Base-by-base conservation (phyloP, 139 green algal species). In the Eudorina sp. region DNA sequence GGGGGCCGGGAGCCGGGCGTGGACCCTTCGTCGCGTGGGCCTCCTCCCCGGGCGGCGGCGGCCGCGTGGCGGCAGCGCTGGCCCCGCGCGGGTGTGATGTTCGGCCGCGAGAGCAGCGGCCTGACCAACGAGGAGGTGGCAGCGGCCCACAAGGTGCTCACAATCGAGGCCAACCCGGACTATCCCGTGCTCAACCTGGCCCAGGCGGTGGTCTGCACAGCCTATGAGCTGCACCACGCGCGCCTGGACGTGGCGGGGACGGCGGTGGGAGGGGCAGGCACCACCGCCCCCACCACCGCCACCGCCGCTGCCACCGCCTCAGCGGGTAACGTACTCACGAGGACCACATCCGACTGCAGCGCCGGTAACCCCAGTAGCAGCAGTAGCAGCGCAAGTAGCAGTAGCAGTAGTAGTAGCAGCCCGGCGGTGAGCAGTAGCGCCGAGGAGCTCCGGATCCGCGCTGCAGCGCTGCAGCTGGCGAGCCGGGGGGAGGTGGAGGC, bases 51-150 rank as follows among this genome's bases (percentile, higher is more conserved):
- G n/a, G n/a, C n/a, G n/a, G n/a, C n/a, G n/a, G 23, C n/a, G 5
- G 9, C 23, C 62, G 8, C 62, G 34, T 34, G 34, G 79, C 79
- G 9, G 79, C 58, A 0, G 58, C 13, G 62, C n/a, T 6, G 31
- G 45, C 51, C 79, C 0, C 81, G 60, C 43, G 68, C 68, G 6
- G 83, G 83, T 1, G 3, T 88, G 25, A 18, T 88, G 68, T 88
- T 88, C 36, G 83, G 83, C 21, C 83, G 85, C 29, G 85, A 85
- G 74, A 66, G 60, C 85, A 86, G 85, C 74, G 85, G 74, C 5
- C 74, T 90, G 4, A 90, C 58, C 31, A 90, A 85, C 48, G 85
- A 79, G 36, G 85, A 85, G 55, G 85, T 90, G 41, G 74, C 75
- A 2, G 3, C 34, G 9, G 85, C 85, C 55, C 58, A 69, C 73